These are phyloP conservation scores for Apiospora marii DNA, from an alignment of 2,329 filamentous ascomycete genomes.

Conservation along the genomic window DNA sequence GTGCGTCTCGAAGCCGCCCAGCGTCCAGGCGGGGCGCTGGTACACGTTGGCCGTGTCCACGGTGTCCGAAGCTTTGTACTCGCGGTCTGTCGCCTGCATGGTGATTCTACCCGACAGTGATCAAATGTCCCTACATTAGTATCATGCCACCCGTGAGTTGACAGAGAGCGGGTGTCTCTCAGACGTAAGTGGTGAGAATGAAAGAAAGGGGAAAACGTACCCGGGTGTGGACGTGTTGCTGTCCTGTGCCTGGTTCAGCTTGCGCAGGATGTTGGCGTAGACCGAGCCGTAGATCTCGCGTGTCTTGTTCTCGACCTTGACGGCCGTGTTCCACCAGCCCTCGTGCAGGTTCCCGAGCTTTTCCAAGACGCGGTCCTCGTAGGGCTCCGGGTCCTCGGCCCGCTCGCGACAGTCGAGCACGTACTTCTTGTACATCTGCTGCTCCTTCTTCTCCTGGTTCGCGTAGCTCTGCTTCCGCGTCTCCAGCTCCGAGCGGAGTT, in stretches of 20 bases:
- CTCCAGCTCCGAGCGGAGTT: neutral
- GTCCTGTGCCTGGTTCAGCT: neutral
- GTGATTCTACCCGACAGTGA: neutral
- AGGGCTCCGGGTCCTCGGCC: neutral
- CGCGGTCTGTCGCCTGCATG: neutral
- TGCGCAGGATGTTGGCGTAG: neutral
- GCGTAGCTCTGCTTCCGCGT: neutral
- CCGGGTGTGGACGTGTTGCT: neutral
- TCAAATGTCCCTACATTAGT: too few species aligned
- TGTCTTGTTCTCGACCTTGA: neutral
- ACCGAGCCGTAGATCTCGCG: neutral
- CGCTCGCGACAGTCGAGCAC: neutral
- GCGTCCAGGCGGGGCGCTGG: constrained; percentile 6
- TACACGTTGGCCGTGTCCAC: neutral
- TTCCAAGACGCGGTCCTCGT: constrained; percentile 1
- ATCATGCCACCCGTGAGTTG: too few species aligned
- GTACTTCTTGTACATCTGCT: neutral
- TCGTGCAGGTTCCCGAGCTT: neutral
- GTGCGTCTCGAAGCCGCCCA: constrained; percentile 11
- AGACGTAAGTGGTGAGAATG: neutral
- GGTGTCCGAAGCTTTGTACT: neutral
- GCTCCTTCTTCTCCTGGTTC: neutral
- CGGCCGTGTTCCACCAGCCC: neutral
- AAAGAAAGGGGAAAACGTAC: neutral
- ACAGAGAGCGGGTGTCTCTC: neutral